Base-by-base conservation (phyloP, 192 early-diverging fungal genomes). In the Gamsiella multidivaricata region DNA sequence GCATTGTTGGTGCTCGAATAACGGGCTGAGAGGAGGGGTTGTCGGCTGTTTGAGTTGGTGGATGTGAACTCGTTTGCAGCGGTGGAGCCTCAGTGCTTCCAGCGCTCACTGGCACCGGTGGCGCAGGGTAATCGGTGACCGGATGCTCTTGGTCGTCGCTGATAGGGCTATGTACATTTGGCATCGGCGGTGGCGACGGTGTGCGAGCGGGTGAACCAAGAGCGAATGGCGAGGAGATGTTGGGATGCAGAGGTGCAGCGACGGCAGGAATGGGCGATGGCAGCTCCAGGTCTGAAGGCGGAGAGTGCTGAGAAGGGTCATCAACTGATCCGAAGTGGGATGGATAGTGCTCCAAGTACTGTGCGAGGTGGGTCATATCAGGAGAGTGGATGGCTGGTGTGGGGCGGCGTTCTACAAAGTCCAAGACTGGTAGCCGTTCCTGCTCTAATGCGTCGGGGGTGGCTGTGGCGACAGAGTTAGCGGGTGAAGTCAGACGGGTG, bases 361-460 rank as follows among this genome's bases (percentile, higher is more conserved):
- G 33, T 10, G 39, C 42, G 14, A 64, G 47, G 20, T 42, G 26
- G 29, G 31, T 36, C 8, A 64, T 39, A 17, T 72, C 70, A 3
- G 70, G 70, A 3, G 68, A 54, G 58, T 29, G 28, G 1, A 70
- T 45, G 15, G 63, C 70, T 9, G 70, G 70, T 3, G 60, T 72
- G 12, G 33, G 34, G 34, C 57, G 53, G 0, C 20, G 52, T 3
- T 56, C 36, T 8, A 3, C 15, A 23, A 36, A 41, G 29, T 72
- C 61, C 23, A 72, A 43, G 0, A 53, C 52, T 25, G 51, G 61
- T 15, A 72, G 43, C 9, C 18, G 29, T 15, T 45, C 37, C 9
- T 41, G n/a, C 41, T 72, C 70, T 6, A 23, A 33, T 37, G 70
- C 70, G 58, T 72, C 70, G 26, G 70, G 70, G 8, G 42, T 34